These are phyloP conservation scores for Jackrogersella multiformis DNA, from an alignment of 495 filamentous ascomycete species.

Conservation along the genomic window DNA sequence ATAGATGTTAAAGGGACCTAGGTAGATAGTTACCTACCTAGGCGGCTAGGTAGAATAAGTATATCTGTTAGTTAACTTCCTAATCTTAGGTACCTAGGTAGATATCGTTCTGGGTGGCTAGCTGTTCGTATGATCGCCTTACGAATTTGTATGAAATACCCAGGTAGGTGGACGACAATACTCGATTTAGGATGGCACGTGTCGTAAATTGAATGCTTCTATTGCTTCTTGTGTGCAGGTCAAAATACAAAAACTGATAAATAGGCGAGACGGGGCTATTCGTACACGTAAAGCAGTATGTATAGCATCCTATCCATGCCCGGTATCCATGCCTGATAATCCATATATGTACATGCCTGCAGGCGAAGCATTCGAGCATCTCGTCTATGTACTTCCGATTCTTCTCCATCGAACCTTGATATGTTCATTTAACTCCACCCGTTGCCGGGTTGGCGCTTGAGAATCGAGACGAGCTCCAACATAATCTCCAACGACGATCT, in stretches of 20 bases:
- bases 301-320: background rate
- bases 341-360: slow-evolving; percentile 5
- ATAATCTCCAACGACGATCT: slow-evolving; percentile 15
- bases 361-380: slow-evolving; percentile 18
- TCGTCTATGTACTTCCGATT: slow-evolving; percentile 24
- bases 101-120: slow-evolving; percentile 23
- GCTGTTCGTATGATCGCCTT: background rate
- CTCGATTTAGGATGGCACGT: slow-evolving; percentile 8
- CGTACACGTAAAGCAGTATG: background rate
- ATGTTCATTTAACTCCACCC: slow-evolving; percentile 25
- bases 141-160: slow-evolving; percentile 7
- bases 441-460: slow-evolving; percentile 11
- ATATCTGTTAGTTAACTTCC: slow-evolving; percentile 19
- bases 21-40: too few species aligned
- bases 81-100: too few species aligned
- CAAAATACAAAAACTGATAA: slow-evolving; percentile 28
- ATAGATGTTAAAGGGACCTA: too few species aligned
- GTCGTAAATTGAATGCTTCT: slow-evolving; percentile 1
- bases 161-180: background rate
- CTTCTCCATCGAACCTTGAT: slow-evolving; percentile 29
- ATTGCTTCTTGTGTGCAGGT: slow-evolving; percentile 6
- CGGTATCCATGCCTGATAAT: too few species aligned
- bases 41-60: too few species aligned
- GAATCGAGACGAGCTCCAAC: slow-evolving; percentile 15
- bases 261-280: slow-evolving; percentile 30